phyloP scores from a whole-genome alignment of 352 stramenopile species.

The Phytophthora citricola region DNA sequence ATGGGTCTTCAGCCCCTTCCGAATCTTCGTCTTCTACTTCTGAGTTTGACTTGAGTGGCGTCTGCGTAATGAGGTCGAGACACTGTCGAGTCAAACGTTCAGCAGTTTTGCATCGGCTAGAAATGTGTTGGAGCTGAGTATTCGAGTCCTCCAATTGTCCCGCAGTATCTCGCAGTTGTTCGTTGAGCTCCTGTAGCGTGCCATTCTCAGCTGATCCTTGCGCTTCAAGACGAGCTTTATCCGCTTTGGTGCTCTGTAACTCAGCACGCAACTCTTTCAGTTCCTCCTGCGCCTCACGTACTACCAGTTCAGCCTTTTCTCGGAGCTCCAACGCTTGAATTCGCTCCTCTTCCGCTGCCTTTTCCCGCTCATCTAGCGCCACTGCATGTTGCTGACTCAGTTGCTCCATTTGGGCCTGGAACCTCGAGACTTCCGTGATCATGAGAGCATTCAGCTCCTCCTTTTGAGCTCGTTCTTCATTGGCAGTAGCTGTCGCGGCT shows the following conservation, averaged over 20 bases:
- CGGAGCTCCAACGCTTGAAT: conserved; percentile 45
- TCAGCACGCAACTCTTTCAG: conserved; percentile 41
- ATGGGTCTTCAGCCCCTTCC: conserved; percentile 13
- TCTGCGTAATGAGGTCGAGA: conserved; percentile 41
- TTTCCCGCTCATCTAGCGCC: conserved; percentile 26
- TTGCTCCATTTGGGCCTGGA: conserved; percentile 44
- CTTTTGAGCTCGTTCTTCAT: conserved; percentile 65
- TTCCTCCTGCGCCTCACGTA: conserved; percentile 38
- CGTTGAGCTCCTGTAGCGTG: conserved; percentile 65
- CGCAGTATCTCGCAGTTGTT: conserved; percentile 54
- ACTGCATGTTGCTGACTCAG: conserved; percentile 32
- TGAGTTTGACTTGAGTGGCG: conserved; percentile 3
- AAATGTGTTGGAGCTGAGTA: conserved; percentile 43
- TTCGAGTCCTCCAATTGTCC: conserved; percentile 42
- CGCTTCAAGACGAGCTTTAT: conserved; percentile 54
- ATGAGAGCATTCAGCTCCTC: conserved; percentile 73
- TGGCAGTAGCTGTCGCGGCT: conserved; percentile 29
- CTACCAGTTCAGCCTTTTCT: conserved; percentile 29
- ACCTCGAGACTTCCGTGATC: conserved; percentile 52
- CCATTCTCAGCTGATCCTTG: conserved; percentile 54
- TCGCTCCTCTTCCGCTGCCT: conserved; percentile 28
- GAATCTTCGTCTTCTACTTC: conserved; percentile 13
- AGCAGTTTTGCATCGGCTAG: conserved; percentile 38
- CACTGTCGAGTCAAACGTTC: conserved; percentile 27
- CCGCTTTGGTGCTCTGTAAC: conserved; percentile 41